phyloP scores from a whole-genome alignment of 2,329 filamentous ascomycete species.

The Neocucurbitaria cava region DNA sequence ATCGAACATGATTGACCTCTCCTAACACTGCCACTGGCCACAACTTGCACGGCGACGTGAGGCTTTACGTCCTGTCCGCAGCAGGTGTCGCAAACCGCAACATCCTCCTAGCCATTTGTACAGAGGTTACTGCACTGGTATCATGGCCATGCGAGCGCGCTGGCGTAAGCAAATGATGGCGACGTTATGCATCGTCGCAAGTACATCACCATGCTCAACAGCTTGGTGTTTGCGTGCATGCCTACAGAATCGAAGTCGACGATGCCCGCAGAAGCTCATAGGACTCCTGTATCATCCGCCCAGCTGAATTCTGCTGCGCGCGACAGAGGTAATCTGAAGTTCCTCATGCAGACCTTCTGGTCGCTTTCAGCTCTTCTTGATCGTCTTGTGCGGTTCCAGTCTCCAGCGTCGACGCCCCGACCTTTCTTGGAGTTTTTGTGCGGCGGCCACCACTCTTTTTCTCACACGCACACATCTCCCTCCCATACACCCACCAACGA shows the following conservation, averaged over 20 bases:
- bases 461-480: background rate
- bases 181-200: background rate
- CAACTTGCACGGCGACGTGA: too few relatives aligned
- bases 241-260: background rate
- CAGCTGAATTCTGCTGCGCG: background rate
- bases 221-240: background rate
- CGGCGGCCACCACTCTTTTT: background rate
- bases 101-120: background rate
- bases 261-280: background rate
- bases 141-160: background rate
- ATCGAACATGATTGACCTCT: too few relatives aligned
- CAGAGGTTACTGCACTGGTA: background rate
- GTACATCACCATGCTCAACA: background rate
- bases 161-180: background rate
- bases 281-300: background rate
- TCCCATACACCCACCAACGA: background rate
- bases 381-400: background rate
- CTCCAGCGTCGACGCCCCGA: background rate
- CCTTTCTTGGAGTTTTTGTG: background rate
- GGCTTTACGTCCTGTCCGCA: too few relatives aligned
- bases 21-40: too few relatives aligned
- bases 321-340: background rate
- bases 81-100: background rate
- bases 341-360: background rate
- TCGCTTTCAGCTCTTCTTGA: background rate